A percentile compares a stretch with the other conserved stretches of the same genome.
Evolutionary conservation across 164 flowering plant species (phyloP).

Genomic region (Taxillus chinensis): DNA sequence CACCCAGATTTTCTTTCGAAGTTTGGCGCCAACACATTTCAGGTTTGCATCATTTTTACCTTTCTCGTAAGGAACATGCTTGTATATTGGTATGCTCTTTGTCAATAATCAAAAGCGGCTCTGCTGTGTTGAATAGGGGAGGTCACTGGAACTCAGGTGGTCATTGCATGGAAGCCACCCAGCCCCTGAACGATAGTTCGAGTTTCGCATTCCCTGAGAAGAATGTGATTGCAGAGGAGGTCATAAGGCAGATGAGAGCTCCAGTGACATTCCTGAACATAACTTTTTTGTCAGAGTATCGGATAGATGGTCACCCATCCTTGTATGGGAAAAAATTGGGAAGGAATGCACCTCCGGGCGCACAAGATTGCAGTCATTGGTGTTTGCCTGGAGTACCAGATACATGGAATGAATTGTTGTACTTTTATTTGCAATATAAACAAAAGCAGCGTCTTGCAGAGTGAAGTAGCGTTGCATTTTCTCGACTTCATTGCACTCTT

Average conservation of each 20-base stretch:
- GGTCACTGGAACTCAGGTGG: slow-evolving; percentile 95
- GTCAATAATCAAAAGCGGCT: slow-evolving; percentile 1
- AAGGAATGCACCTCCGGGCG: slow-evolving; percentile 19
- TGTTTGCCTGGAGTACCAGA: slow-evolving; percentile 99
- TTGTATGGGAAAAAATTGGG: slow-evolving; percentile 47
- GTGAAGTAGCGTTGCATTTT: background rate
- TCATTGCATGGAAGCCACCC: slow-evolving; percentile 60
- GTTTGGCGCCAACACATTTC: slow-evolving; percentile 87
- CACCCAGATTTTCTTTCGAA: slow-evolving; percentile 79
- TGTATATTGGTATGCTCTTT: too few species aligned
- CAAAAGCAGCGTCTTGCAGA: background rate
- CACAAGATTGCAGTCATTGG: slow-evolving; percentile 97
- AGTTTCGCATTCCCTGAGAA: slow-evolving; percentile 29
- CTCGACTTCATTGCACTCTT: background rate
- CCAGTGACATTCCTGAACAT: slow-evolving; percentile 64
- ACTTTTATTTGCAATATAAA: slow-evolving; percentile 39
- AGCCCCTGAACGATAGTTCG: slow-evolving; percentile 43
- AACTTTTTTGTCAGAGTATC: slow-evolving; percentile 53
- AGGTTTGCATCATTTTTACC: slow-evolving; percentile 27
- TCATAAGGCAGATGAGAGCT: slow-evolving; percentile 65
- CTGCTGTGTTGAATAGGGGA: slow-evolving; percentile 35
- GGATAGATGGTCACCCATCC: slow-evolving; percentile 96
- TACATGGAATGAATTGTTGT: slow-evolving; percentile 84
- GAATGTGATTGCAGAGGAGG: slow-evolving; percentile 53
- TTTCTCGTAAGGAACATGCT: background rate